Base-by-base conservation (phyloP, 306 rosid species). In the Biancaea sappan region DNA sequence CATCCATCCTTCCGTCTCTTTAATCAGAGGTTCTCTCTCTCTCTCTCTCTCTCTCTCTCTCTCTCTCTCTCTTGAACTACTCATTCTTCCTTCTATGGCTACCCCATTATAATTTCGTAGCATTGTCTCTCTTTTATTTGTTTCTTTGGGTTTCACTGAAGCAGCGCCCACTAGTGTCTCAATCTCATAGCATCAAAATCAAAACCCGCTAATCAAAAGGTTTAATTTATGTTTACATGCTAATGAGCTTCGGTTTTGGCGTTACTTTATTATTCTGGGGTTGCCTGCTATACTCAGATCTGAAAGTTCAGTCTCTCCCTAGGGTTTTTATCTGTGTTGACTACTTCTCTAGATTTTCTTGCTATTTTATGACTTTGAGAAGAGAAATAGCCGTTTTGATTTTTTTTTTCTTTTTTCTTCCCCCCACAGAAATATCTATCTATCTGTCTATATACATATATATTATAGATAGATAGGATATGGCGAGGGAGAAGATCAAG, bases 401-500 rank as follows among this genome's bases (percentile, higher is more conserved):
- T 41, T 61, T 38, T 60, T 6, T 56, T 5, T 12, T 54, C 18
- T 13, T 56, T 26, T 25, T 56, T 56, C n/a, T 56, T 56, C 10
- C 11, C 14, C 11, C 0, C 11, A 56, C 19, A 26, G 5, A 51
- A 18, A 43, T 16, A n/a, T n/a, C n/a, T n/a, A n/a, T n/a, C n/a
- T n/a, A n/a, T n/a, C n/a, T n/a, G n/a, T n/a, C n/a, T n/a, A n/a
- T n/a, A n/a, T n/a, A n/a, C n/a, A n/a, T n/a, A n/a, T n/a, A 9
- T 2, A 48, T 6, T 18, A 48, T 25, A 54, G 11, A 12, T 8
- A 26, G n/a, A n/a, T n/a, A n/a, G n/a, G 43, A 19, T 26, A 81
- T 81, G 85, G 75, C 75, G 48, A 58, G 76, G 48, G 34, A 44
- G 79, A 81, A 81, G 69, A 81, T 77, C 0, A 81, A 59, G 76